Evolutionary conservation across 495 filamentous ascomycete genomes (phyloP).

Genomic region (Chlorociboria aeruginascens): DNA sequence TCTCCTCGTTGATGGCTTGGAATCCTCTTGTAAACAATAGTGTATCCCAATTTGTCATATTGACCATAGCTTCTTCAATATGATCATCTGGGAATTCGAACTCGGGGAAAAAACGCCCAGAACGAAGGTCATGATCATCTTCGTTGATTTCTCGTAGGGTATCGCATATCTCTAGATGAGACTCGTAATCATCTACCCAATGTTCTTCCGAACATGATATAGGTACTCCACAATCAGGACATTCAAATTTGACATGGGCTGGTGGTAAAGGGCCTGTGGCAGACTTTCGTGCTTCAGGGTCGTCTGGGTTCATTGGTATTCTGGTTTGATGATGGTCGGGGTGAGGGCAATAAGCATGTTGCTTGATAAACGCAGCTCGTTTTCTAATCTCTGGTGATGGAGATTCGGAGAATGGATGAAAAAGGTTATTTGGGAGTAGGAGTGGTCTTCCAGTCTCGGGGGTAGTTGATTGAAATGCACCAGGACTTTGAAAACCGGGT

Average conservation of each 20-base stretch:
- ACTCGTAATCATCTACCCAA: constrained; percentile 89
- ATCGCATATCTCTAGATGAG: constrained; percentile 86
- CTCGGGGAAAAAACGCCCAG: constrained; percentile 84
- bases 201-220: constrained; percentile 88
- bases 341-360: constrained; percentile 87
- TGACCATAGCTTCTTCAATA: constrained; percentile 82
- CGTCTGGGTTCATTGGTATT: constrained; percentile 42
- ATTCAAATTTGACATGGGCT: constrained; percentile 80
- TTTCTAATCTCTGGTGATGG: constrained; percentile 73
- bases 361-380: constrained; percentile 78
- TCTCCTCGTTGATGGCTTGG: constrained; percentile 74
- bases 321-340: constrained; percentile 65
- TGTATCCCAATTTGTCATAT: constrained; percentile 99
- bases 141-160: constrained; percentile 86
- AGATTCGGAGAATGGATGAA: constrained; percentile 81
- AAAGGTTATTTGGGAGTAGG: constrained; percentile 71
- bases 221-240: constrained; percentile 90
- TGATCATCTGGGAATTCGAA: constrained; percentile 82
- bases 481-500: constrained; percentile 7
- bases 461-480: constrained; percentile 12
- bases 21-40: constrained; percentile 84
- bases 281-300: constrained; percentile 41
- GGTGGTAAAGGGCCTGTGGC: constrained; percentile 44
- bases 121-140: constrained; percentile 90
- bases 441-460: constrained; percentile 31